Evolutionary conservation across 805 yeast genomes (phyloP).

Genomic region (Teunomyces barrocoloradensis): DNA sequence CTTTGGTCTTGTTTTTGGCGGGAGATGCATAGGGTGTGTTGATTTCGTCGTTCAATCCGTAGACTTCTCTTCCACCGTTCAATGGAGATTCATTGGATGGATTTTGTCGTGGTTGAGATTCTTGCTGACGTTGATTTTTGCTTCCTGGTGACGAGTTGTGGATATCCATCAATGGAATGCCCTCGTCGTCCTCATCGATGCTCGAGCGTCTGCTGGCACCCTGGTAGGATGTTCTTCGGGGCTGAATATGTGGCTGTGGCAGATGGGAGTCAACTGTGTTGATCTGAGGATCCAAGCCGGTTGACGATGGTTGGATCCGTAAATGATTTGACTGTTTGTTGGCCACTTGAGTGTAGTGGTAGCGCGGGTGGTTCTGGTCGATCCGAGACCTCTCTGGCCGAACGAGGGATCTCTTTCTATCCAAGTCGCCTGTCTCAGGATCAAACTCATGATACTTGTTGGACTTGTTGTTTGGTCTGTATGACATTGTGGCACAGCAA

Average conservation of each 20-base stretch:
- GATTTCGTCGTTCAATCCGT: slow-evolving; percentile 62
- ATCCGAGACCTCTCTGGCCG: slow-evolving; percentile 78
- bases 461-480: slow-evolving; percentile 23
- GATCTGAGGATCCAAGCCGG: slow-evolving; percentile 61
- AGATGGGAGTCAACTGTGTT: slow-evolving; percentile 25
- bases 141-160: slow-evolving; percentile 14
- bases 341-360: slow-evolving; percentile 73
- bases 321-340: slow-evolving; percentile 62
- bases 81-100: too few relatives aligned
- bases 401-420: slow-evolving; percentile 68
- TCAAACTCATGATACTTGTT: slow-evolving; percentile 39
- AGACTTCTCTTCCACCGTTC: slow-evolving; percentile 47
- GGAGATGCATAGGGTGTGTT: slow-evolving; percentile 16
- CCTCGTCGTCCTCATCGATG: slow-evolving; percentile 28
- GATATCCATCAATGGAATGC: slow-evolving; percentile 44
- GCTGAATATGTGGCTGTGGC: slow-evolving; percentile 4
- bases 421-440: slow-evolving; percentile 37
- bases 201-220: slow-evolving; percentile 5
- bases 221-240: slow-evolving; percentile 1
- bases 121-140: background rate
- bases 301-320: slow-evolving; percentile 63
- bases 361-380: slow-evolving; percentile 69
- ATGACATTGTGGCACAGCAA: slow-evolving; percentile 22
- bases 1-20: slow-evolving; percentile 20
- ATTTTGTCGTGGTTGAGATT: background rate